Conservation (phyloP, 345 rosid species). For the Eucalyptus erythrocorys region DNA sequence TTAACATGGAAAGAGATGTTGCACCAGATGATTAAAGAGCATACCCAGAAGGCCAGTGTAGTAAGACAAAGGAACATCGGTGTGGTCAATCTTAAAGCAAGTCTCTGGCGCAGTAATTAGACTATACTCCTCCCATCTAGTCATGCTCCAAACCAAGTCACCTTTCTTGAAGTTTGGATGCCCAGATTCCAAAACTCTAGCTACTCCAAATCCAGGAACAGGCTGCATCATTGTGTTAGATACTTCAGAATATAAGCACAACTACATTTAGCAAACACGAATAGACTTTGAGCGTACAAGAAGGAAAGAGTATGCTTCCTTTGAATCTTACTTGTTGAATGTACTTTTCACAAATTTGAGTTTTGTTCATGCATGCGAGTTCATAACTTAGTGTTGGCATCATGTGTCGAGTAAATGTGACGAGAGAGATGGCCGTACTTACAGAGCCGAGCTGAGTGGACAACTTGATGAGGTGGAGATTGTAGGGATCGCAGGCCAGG, state of each 20-base stretch:
- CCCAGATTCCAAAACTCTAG: slow-evolving; percentile 1
- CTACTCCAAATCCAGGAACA: not conserved
- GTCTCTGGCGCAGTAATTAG: not conserved
- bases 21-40: not conserved
- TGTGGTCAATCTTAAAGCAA: not conserved
- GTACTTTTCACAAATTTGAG: not conserved
- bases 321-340: not conserved
- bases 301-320: not conserved
- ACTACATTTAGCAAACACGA: not conserved
- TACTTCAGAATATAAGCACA: not conserved
- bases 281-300: not conserved
- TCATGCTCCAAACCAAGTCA: not conserved
- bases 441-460: slow-evolving; percentile 10
- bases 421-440: not conserved
- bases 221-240: not conserved
- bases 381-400: not conserved
- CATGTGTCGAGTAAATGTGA: not conserved
- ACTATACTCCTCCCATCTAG: slow-evolving; percentile 6
- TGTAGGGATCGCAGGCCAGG: slow-evolving; percentile 48
- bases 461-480: slow-evolving; percentile 17
- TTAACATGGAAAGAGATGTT: not conserved
- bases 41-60: slow-evolving; percentile 3
- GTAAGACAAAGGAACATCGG: not conserved
- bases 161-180: not conserved
- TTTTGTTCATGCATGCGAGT: not conserved